These are phyloP conservation scores for Plasmodium vivax DNA, from an alignment of 169 alveolate genomes.

Conservation along the genomic window DNA sequence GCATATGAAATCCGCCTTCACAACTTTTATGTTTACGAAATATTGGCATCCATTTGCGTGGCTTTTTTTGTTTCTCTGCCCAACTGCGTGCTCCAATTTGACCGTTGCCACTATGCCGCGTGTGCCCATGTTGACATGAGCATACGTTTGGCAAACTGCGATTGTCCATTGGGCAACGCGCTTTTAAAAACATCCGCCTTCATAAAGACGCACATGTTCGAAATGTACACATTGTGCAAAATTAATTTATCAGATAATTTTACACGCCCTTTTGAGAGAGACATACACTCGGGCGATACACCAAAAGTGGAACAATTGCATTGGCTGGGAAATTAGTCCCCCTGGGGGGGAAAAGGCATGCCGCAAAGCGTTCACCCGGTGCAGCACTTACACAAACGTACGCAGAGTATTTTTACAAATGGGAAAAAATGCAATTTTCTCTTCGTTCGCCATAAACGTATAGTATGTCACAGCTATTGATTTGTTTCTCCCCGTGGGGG, in stretches of 20 bases:
- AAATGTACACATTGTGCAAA: not conserved
- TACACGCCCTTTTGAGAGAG: not conserved
- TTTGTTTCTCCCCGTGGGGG: not conserved
- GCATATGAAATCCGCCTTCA: not conserved
- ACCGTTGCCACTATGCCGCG: not conserved
- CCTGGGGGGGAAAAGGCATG: not conserved
- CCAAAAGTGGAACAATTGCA: not conserved
- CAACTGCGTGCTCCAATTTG: not conserved
- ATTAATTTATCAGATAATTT: not conserved
- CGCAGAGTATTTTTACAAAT: not conserved
- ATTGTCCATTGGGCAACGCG: not conserved
- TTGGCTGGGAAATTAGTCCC: not conserved
- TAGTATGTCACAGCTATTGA: not conserved
- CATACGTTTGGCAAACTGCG: not conserved
- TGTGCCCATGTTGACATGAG: not conserved
- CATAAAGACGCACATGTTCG: not conserved
- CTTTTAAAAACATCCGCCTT: not conserved
- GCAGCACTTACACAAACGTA: not conserved
- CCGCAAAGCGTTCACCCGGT: not conserved
- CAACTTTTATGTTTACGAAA: not conserved
- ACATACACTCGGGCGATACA: not conserved
- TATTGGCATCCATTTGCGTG: not conserved
- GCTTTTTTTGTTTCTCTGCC: not conserved
- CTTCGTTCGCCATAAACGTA: not conserved
- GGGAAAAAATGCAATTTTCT: not conserved